phyloP scores from a whole-genome alignment of 2,329 filamentous ascomycete genomes.

The Nemania serpens region DNA sequence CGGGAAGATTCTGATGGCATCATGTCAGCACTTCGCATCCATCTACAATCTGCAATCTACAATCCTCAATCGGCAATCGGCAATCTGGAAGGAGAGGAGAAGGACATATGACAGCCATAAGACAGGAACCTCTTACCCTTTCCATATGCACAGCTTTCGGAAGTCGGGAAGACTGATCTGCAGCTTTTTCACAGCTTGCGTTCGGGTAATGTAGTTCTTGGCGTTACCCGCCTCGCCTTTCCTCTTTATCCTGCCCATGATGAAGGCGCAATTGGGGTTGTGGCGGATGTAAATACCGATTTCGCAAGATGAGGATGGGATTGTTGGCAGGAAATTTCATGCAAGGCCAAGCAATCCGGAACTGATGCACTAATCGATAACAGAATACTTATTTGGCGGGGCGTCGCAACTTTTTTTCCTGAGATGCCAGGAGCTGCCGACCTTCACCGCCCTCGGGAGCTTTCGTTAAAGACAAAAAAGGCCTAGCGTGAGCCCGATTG shows the following conservation, averaged over 20 bases:
- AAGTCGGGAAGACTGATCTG: constrained; percentile 98
- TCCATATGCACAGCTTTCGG: constrained; percentile 98
- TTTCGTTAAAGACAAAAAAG: neutral
- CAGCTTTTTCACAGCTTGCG: constrained; percentile 95
- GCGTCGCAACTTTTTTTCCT: constrained; percentile 35
- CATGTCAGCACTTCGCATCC: neutral
- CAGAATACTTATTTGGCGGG: constrained; percentile 30
- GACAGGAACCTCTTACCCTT: constrained; percentile 58
- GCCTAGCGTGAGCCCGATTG: neutral
- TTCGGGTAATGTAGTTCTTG: constrained; percentile 98
- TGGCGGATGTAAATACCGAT: constrained; percentile 9
- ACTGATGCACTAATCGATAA: constrained; percentile 24
- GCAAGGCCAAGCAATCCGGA: constrained; percentile 7
- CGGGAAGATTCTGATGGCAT: constrained; percentile 73
- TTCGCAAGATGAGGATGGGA: constrained; percentile 8
- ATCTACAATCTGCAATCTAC: no score
- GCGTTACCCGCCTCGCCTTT: constrained; percentile 90
- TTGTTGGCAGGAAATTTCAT: constrained; percentile 26
- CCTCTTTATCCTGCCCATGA: constrained; percentile 83
- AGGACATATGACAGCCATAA: neutral
- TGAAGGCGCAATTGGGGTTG: constrained; percentile 29
- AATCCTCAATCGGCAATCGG: no score
- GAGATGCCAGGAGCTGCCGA: constrained; percentile 25
- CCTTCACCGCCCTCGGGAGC: constrained; percentile 29
- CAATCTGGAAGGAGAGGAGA: neutral